phyloP scores from a whole-genome alignment of 805 yeast genomes.

The Saccharomycopsis fermentans region DNA sequence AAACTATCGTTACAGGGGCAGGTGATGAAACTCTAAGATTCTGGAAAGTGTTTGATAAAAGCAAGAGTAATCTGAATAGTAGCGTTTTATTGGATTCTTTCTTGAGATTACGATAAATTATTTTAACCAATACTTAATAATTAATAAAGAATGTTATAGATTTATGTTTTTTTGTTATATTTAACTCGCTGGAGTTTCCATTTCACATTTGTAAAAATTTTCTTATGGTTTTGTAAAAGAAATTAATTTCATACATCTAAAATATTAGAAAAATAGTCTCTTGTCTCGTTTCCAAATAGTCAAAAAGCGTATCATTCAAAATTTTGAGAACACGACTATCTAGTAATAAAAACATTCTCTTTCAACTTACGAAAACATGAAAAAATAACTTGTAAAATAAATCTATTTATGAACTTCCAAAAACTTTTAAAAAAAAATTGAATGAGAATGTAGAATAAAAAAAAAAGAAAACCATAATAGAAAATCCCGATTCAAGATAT shows the following conservation, averaged over 20 bases:
- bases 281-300: no score
- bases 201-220: no score
- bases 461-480: no score
- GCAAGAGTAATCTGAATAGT: slow-evolving; percentile 45
- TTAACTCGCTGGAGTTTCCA: not conserved
- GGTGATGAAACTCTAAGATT: slow-evolving; percentile 95
- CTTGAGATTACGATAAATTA: slow-evolving; percentile 48
- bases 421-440: not conserved
- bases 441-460: not conserved
- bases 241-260: no score
- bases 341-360: no score
- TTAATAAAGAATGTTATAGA: not conserved
- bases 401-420: not conserved
- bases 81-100: slow-evolving; percentile 66
- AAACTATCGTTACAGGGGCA: slow-evolving; percentile 94
- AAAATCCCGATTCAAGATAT: no score
- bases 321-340: no score
- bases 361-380: no score
- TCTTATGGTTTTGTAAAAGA: no score
- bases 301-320: no score
- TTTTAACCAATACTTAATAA: not conserved
- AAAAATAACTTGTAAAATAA: no score
- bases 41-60: slow-evolving; percentile 90
- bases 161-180: not conserved
- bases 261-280: no score